Conservation (phyloP, 257 asterid species). For the Gentiana macrophylla region DNA sequence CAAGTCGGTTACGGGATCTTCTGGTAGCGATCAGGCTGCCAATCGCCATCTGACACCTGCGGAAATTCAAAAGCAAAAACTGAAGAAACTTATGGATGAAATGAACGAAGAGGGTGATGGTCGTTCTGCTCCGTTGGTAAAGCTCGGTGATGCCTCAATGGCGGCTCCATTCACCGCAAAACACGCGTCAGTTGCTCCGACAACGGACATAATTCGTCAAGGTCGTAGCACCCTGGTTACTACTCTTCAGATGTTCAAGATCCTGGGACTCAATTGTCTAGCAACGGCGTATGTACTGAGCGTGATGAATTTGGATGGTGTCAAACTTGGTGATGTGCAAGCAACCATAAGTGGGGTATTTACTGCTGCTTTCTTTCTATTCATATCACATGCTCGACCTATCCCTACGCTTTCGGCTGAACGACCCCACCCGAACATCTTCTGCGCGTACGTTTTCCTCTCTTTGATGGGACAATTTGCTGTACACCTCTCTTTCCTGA, state of each 20-base stretch:
- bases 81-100: slow-evolving; percentile 89
- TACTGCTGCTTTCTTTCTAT: slow-evolving; percentile 92
- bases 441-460: slow-evolving; percentile 85
- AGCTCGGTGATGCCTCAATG: slow-evolving; percentile 98
- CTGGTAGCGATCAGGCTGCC: slow-evolving; percentile 35
- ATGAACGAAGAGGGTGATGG: slow-evolving; percentile 86
- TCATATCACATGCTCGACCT: slow-evolving; percentile 92
- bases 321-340: slow-evolving; percentile 86
- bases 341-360: slow-evolving; percentile 97
- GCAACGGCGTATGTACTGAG: slow-evolving; percentile 97
- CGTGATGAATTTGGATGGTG: slow-evolving; percentile 93
- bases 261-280: slow-evolving; percentile 93
- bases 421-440: slow-evolving; percentile 92
- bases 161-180: slow-evolving; percentile 97
- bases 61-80: slow-evolving; percentile 75
- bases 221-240: slow-evolving; percentile 97
- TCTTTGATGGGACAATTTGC: slow-evolving; percentile 90
- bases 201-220: slow-evolving; percentile 87
- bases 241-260: slow-evolving; percentile 98
- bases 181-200: slow-evolving; percentile 93
- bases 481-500: slow-evolving; percentile 66
- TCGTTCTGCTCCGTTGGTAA: slow-evolving; percentile 81
- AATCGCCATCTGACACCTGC: slow-evolving; percentile 78
- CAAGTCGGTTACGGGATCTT: slow-evolving; percentile 36
- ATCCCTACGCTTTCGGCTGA: slow-evolving; percentile 78